These are phyloP conservation scores for Echium plantagineum DNA, from an alignment of 257 asterid genomes.

Conservation along the genomic window DNA sequence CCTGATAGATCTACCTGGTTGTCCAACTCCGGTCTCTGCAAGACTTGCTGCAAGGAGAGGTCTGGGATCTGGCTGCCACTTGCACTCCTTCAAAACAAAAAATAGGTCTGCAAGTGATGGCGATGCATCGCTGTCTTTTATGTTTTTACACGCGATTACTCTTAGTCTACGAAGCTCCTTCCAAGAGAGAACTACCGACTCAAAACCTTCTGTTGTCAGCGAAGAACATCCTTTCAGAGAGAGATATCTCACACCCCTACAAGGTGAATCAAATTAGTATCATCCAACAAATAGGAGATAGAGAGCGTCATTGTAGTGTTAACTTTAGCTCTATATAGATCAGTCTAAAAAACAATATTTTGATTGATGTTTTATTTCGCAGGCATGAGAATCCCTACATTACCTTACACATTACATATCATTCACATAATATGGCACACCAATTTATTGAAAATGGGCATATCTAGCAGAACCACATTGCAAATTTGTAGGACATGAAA, in stretches of 20 bases:
- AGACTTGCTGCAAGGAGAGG: slow-evolving; percentile 58
- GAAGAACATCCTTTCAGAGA: slow-evolving; percentile 85
- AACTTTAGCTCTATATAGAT: not conserved
- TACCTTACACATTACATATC: too few species aligned
- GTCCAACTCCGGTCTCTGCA: slow-evolving; percentile 73
- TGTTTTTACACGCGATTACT: slow-evolving; percentile 71
- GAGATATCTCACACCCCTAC: slow-evolving; percentile 54
- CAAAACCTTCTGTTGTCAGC: slow-evolving; percentile 77
- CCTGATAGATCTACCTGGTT: slow-evolving; percentile 58
- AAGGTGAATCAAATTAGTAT: slow-evolving; percentile 11
- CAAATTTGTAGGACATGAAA: too few species aligned
- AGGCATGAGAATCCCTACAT: not conserved
- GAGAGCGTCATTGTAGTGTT: not conserved
- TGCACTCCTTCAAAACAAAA: slow-evolving; percentile 70
- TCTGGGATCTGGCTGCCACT: slow-evolving; percentile 85
- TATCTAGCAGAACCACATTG: not conserved
- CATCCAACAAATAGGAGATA: not conserved
- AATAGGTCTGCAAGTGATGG: slow-evolving; percentile 68
- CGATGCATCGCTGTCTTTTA: slow-evolving; percentile 73
- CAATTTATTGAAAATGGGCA: too few species aligned
- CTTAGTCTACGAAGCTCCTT: slow-evolving; percentile 62
- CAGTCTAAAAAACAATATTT: not conserved
- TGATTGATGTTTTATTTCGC: not conserved
- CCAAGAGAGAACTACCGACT: slow-evolving; percentile 70
- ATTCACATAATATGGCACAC: too few species aligned